phyloP scores from a whole-genome alignment of 345 rosid species.

The Mangifera indica region DNA sequence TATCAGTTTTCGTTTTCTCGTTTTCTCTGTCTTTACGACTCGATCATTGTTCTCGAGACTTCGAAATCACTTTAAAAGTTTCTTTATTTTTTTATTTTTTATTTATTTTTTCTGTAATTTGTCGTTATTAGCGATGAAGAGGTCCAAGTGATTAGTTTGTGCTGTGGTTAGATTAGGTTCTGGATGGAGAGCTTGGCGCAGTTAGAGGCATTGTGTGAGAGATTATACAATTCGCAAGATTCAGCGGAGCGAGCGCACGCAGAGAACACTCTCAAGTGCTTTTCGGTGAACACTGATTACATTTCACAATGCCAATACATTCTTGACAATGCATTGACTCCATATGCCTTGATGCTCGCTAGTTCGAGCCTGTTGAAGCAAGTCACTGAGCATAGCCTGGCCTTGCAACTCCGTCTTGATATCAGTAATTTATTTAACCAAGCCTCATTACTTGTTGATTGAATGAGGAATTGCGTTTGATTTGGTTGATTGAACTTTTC shows the following conservation, averaged over 20 bases:
- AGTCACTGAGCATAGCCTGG: slow-evolving; percentile 92
- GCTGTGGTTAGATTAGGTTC: not conserved
- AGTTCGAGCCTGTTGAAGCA: slow-evolving; percentile 94
- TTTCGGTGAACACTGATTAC: slow-evolving; percentile 82
- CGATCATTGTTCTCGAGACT: not conserved
- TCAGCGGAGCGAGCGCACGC: slow-evolving; percentile 88
- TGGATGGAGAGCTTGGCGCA: slow-evolving; percentile 96
- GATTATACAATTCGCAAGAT: slow-evolving; percentile 88
- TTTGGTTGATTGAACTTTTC: not conserved
- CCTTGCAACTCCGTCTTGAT: slow-evolving; percentile 87
- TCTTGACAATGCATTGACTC: slow-evolving; percentile 93
- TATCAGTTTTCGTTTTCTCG: no score
- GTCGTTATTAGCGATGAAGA: not conserved
- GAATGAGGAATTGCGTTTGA: no score
- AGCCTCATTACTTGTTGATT: not conserved
- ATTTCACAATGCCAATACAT: slow-evolving; percentile 96
- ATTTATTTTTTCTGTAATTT: not conserved
- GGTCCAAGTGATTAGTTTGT: not conserved
- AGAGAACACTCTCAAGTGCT: slow-evolving; percentile 88
- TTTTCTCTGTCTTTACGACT: not conserved
- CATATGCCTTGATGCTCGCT: slow-evolving; percentile 97
- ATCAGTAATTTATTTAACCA: slow-evolving; percentile 46
- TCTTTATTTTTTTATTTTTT: not conserved
- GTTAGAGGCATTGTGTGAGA: slow-evolving; percentile 95
- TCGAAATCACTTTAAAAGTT: not conserved